Base-by-base conservation (phyloP, 176 grass and related monocot genomes). In the Thalia dealbata region DNA sequence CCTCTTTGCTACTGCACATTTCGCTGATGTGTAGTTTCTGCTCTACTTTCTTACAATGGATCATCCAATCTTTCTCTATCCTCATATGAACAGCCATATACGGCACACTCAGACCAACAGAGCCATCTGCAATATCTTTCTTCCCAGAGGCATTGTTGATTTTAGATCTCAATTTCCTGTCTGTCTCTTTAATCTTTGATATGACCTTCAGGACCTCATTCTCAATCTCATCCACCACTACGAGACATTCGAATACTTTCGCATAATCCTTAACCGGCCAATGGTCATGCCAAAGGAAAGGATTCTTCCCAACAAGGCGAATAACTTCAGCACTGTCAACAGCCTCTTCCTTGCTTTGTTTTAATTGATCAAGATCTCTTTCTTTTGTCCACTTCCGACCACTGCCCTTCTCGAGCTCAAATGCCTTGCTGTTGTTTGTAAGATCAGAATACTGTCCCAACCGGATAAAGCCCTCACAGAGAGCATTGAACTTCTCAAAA, bases 61-160 rank as follows among this genome's bases (percentile, higher is more conserved):
- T 99, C 90, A 99, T 99, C 95, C 95, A 99, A 78, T 99, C 95
- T 73, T 99, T 99, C 81, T 99, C 95, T 72, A 99, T 93, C 77
- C 95, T 99, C 90, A 93, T 91, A 68, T 99, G 95, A 74, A 93
- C 95, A 71, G 93, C 93, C 78, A 97, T 80, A 16, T 92, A 97
- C 0, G 85, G 92, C 61, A 84, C 48, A 56, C 65, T 73, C 15
- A 69, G 67, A 55, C 75, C 64, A 2, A 23, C 24, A 16, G 50
- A 64, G 6, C 68, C 43, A 79, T 76, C 71, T 76, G n/a, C 63
- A 23, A 19, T 60, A 3, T 64, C 52, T 52, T 91, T 82, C 52
- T 78, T 80, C 78, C 62, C 52, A 83, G 82, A 55, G 73, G 76
- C 38, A 23, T 76, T 74, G 83, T 76, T 74, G 83, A 61, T 78